phyloP scores from a whole-genome alignment of 2,329 filamentous ascomycete genomes.

The Fusarium falciforme region DNA sequence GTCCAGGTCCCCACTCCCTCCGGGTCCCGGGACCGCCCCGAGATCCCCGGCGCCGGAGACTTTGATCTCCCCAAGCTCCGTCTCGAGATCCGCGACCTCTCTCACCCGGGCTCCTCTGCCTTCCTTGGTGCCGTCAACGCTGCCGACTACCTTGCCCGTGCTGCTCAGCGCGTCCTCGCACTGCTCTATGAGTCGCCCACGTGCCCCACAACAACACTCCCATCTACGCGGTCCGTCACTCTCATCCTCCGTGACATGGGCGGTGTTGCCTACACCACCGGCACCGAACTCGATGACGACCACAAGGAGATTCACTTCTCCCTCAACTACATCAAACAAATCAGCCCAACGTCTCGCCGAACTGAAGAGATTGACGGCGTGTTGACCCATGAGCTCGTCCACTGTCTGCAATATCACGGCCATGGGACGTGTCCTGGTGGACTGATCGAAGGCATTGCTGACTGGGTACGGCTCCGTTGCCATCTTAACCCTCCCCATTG shows the following conservation, averaged over 20 bases:
- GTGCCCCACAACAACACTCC: slow-evolving; percentile 55
- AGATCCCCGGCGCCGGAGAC: slow-evolving; percentile 25
- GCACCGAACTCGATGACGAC: slow-evolving; percentile 80
- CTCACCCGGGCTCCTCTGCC: slow-evolving; percentile 68
- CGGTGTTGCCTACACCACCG: slow-evolving; percentile 91
- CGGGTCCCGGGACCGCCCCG: slow-evolving; percentile 24
- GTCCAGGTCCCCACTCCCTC: slow-evolving; percentile 32
- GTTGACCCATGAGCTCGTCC: slow-evolving; percentile 91
- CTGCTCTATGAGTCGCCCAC: slow-evolving; percentile 73
- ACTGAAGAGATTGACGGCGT: slow-evolving; percentile 81
- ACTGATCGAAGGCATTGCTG: slow-evolving; percentile 89
- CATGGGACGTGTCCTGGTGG: slow-evolving; percentile 74
- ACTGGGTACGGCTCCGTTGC: slow-evolving; percentile 86
- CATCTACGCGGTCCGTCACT: slow-evolving; percentile 85
- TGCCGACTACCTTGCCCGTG: slow-evolving; percentile 68
- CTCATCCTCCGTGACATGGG: slow-evolving; percentile 81
- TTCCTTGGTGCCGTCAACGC: slow-evolving; percentile 78
- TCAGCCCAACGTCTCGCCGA: slow-evolving; percentile 56
- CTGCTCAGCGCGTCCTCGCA: slow-evolving; percentile 75
- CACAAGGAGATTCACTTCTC: slow-evolving; percentile 96
- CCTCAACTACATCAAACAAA: slow-evolving; percentile 74
- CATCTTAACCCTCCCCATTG: slow-evolving; percentile 85
- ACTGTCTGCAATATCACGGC: slow-evolving; percentile 89
- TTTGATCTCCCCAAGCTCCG: slow-evolving; percentile 67
- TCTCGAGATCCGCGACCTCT: slow-evolving; percentile 68